Evolutionary conservation across 2,329 filamentous ascomycete genomes (phyloP), one percentile per base, ranked within the genome.

Genomic region (Thielaviopsis ethacetica): DNA sequence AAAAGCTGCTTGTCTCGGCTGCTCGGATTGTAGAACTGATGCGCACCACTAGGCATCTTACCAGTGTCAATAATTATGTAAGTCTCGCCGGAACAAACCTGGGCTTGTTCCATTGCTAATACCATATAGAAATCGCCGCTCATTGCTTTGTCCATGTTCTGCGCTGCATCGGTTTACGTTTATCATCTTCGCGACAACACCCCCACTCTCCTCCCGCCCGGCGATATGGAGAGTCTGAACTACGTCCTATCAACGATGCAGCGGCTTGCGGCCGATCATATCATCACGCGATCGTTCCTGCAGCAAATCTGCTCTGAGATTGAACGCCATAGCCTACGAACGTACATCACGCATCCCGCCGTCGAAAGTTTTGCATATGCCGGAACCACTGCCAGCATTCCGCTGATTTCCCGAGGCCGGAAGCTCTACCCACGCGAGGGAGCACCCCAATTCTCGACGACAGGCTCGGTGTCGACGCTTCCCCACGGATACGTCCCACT

Each of bases 11-110:
- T 54, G 84, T 88, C 30, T 86, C 91, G 13, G 90, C 91, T 0
- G 84, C 88, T 55, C 89, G 95, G 67, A 87, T 95, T 61, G 83
- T 87, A 19, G 86, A 82, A 61, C 88, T 95, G 55, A 85, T 95
- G 77, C 85, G 85, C 60, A 79, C 88, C 71, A 83, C 88, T 34
- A 83, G 82, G 63, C 85, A 91, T 67, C 72, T 66, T 9, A 49
- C 56, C 5, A 58, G 44, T 54, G 59, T 53, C 6, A 70, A 85
- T 59, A 75, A 78, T 34, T 76, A 78, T 61, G 87, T 91, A 77
- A 72, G 85, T 30, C 41, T 57, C 27, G 27, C 15, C 24, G 24
- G 22, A 15, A 44, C n/a, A 44, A 7, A 9, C 6, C 3, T 21
- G 44, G 44, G n/a, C n/a, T 21, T 44, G 3, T 44, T 30, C 27